Conservation (phyloP, 768 basidiomycete species). For the Plicaturopsis crispa region DNA sequence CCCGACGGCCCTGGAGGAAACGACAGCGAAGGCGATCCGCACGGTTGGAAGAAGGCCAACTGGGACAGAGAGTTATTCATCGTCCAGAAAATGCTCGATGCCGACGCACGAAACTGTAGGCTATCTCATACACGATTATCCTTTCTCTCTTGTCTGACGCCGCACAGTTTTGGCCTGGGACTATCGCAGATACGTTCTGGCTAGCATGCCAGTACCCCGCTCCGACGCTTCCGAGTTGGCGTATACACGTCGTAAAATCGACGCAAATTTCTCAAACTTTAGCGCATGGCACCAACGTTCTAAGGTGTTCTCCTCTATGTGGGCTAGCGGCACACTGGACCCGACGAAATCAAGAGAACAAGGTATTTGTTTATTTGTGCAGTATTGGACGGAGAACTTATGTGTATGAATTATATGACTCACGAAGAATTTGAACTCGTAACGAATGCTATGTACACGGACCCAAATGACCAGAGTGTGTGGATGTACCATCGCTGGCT, state of each 20-base stretch:
- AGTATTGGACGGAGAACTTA: too few species aligned
- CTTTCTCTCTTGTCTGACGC: not conserved
- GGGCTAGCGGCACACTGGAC: conserved; percentile 50
- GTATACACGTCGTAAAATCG: conserved; percentile 88
- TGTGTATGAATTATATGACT: not conserved
- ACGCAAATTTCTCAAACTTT: conserved; percentile 93
- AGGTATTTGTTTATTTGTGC: conserved; percentile 35
- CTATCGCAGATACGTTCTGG: conserved; percentile 83
- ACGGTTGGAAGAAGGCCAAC: conserved; percentile 68
- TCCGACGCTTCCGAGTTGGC: conserved; percentile 63
- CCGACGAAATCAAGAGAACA: conserved; percentile 52
- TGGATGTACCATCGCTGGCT: conserved; percentile 99
- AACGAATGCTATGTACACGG: conserved; percentile 91
- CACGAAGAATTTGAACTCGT: conserved; percentile 84
- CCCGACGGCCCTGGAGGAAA: conserved; percentile 57
- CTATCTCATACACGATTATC: conserved; percentile 3
- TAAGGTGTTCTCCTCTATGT: conserved; percentile 63
- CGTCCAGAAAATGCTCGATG: conserved; percentile 89
- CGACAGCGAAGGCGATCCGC: conserved; percentile 31
- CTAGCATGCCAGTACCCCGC: conserved; percentile 52
- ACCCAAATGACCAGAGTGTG: conserved; percentile 92
- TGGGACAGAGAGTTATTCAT: conserved; percentile 86
- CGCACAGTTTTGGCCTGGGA: conserved; percentile 86
- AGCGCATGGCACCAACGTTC: conserved; percentile 99
- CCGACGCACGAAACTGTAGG: conserved; percentile 90